A percentile compares a stretch with the other conserved stretches of the same genome.
Conservation (phyloP, 176 grass and related monocot species). For the Zea luxurians region DNA sequence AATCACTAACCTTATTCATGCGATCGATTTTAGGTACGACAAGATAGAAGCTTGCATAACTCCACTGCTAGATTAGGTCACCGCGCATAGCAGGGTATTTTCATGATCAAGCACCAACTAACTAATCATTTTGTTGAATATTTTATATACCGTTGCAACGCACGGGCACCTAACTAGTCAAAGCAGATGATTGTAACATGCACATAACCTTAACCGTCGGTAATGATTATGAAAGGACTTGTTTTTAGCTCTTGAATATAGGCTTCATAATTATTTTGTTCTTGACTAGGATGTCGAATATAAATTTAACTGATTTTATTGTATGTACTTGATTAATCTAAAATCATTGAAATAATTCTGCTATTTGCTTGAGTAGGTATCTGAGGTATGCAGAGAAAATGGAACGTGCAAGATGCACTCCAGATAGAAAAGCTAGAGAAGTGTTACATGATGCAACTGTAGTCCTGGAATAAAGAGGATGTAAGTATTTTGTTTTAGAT, state of each 20-base stretch:
- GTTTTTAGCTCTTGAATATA: background rate
- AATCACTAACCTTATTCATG: no score
- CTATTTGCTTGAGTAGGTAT: conserved; percentile 47
- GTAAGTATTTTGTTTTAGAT: conserved; percentile 49
- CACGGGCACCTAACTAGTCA: no score
- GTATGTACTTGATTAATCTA: background rate
- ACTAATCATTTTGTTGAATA: no score
- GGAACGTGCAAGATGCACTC: conserved; percentile 69
- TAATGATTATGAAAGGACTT: background rate
- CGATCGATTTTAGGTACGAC: no score
- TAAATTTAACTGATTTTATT: no score
- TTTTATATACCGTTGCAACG: no score
- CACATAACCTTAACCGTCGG: background rate
- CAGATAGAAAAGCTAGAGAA: conserved; percentile 85
- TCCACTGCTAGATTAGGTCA: no score
- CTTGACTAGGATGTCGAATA: background rate
- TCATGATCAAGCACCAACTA: no score
- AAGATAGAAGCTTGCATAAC: no score
- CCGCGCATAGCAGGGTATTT: no score
- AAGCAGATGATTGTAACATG: no score
- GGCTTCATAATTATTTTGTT: background rate
- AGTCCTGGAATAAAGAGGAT: no score
- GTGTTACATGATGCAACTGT: conserved; percentile 61
- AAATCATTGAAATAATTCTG: background rate
- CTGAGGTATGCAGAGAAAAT: conserved; percentile 64